phyloP scores from a whole-genome alignment of 2,329 filamentous ascomycete genomes.

The Verticillium zaregamsianum region DNA sequence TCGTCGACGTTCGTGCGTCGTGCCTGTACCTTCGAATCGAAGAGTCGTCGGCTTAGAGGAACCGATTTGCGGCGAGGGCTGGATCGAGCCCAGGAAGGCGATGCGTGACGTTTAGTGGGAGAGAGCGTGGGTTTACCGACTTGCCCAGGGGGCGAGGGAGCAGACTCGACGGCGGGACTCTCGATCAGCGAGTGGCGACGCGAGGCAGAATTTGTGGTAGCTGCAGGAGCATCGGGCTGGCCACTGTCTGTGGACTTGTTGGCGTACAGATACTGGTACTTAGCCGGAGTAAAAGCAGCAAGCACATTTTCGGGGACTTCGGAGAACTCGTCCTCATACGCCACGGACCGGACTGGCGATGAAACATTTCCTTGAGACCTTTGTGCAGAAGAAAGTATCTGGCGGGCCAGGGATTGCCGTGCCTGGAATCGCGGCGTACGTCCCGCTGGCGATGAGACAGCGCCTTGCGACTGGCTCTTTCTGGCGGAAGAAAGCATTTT shows the following conservation, averaged over 20 bases:
- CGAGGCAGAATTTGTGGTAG: not conserved
- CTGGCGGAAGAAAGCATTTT: not conserved
- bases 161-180: conserved; percentile 5
- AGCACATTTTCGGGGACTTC: conserved; percentile 37
- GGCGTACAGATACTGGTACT: not conserved
- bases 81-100: conserved; percentile 27
- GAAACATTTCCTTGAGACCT: not conserved
- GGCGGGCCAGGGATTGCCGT: not conserved
- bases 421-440: not conserved
- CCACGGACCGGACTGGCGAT: conserved; percentile 13
- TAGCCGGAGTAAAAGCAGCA: not conserved
- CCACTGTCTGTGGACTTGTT: not conserved
- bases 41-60: conserved; percentile 28
- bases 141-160: not conserved
- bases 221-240: not conserved
- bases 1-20: not conserved
- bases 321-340: conserved; percentile 54
- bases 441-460: not conserved
- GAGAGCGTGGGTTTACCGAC: not conserved
- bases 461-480: not conserved
- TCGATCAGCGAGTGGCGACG: not conserved
- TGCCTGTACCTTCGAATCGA: conserved; percentile 22
- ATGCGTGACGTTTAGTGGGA: conserved; percentile 10
- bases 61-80: conserved; percentile 27
- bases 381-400: not conserved